A percentile compares a stretch with the other conserved stretches of the same genome.
phyloP scores from a whole-genome alignment of 2,329 filamentous ascomycete species.

The Ascochyta fabae region DNA sequence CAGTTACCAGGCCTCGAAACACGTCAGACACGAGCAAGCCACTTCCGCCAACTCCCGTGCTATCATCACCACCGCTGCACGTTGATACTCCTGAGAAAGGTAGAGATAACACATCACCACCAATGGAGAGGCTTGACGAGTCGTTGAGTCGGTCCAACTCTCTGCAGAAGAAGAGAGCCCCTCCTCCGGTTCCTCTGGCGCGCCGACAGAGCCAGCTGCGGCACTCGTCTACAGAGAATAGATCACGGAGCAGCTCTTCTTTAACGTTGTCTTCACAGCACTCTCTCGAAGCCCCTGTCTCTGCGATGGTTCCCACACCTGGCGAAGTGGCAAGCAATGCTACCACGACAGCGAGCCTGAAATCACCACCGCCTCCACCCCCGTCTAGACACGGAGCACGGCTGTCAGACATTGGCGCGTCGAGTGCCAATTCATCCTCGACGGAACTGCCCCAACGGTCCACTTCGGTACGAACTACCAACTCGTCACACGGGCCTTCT shows the following conservation, averaged over 20 bases:
- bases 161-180: slow-evolving; percentile 38
- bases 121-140: slow-evolving; percentile 21
- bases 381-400: slow-evolving; percentile 42
- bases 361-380: slow-evolving; percentile 45
- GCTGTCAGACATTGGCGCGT: slow-evolving; percentile 29
- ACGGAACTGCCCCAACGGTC: slow-evolving; percentile 37
- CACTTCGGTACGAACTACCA: slow-evolving; percentile 25
- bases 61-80: slow-evolving; percentile 26
- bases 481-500: slow-evolving; percentile 29
- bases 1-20: slow-evolving; percentile 33
- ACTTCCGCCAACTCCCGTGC: slow-evolving; percentile 61
- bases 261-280: slow-evolving; percentile 47
- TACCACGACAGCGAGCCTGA: slow-evolving; percentile 19
- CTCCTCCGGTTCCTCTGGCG: slow-evolving; percentile 45
- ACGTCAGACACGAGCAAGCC: slow-evolving; percentile 67
- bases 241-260: slow-evolving; percentile 46
- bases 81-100: slow-evolving; percentile 32
- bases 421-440: slow-evolving; percentile 39
- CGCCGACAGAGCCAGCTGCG: slow-evolving; percentile 47
- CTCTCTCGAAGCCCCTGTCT: slow-evolving; percentile 31
- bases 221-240: slow-evolving; percentile 31
- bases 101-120: slow-evolving; percentile 20
- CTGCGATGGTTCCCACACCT: neutral
- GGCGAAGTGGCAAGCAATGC: slow-evolving; percentile 7
- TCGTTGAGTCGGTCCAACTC: slow-evolving; percentile 30